These are phyloP conservation scores for Colletotrichum spaethianum DNA, from an alignment of 2,329 filamentous ascomycete genomes.

Conservation along the genomic window DNA sequence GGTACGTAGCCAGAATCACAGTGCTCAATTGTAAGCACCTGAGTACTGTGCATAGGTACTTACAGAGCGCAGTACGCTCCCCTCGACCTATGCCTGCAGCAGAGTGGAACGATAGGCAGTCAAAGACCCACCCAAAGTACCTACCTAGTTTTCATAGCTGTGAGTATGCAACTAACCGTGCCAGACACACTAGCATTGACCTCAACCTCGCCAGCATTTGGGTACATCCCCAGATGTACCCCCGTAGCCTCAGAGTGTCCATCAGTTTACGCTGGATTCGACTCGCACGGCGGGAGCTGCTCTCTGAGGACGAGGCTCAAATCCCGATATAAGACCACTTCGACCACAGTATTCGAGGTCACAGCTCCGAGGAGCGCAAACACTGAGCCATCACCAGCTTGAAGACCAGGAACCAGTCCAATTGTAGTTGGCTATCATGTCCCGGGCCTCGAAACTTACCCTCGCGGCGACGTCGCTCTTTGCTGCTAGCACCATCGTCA, in stretches of 20 bases:
- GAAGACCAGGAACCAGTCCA: background rate
- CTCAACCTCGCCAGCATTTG: background rate
- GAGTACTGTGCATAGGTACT: background rate
- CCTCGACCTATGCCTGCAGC: background rate
- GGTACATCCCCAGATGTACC: background rate
- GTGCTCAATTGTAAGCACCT: background rate
- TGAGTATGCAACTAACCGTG: background rate
- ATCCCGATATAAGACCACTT: slow-evolving; percentile 17
- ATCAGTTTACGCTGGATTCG: background rate
- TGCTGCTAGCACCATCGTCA: slow-evolving; percentile 81
- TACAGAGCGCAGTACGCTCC: background rate
- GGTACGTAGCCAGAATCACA: slow-evolving; percentile 18
- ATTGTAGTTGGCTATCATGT: slow-evolving; percentile 72
- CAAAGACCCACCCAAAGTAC: background rate
- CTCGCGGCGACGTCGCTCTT: slow-evolving; percentile 83
- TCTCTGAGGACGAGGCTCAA: slow-evolving; percentile 8
- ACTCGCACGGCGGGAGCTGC: background rate
- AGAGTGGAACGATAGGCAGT: background rate
- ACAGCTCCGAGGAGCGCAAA: background rate
- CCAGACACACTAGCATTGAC: background rate
- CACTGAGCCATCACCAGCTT: background rate
- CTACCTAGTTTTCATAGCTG: background rate
- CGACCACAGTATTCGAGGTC: background rate
- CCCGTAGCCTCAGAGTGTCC: background rate
- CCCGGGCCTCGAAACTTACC: slow-evolving; percentile 89